phyloP scores from a whole-genome alignment of 225 moss, liverwort and hornwort genomes.

The Lunularia cruciata region DNA sequence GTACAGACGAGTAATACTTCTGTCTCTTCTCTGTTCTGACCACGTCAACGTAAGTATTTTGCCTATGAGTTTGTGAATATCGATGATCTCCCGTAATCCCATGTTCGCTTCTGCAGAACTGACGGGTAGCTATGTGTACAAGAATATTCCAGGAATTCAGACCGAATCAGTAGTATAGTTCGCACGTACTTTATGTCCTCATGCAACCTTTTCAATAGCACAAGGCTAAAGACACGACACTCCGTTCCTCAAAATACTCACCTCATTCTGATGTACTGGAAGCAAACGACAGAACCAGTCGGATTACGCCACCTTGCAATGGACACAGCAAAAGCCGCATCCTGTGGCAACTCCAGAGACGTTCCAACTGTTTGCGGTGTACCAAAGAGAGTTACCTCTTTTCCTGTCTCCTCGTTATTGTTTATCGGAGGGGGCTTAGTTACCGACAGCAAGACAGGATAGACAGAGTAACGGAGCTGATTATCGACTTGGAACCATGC shows the following conservation, averaged over 20 bases:
- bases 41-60: no score
- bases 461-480: slow-evolving; percentile 86
- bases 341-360: slow-evolving; percentile 34
- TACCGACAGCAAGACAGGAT: slow-evolving; percentile 89
- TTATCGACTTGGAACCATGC: slow-evolving; percentile 82
- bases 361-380: slow-evolving; percentile 31
- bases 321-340: slow-evolving; percentile 38
- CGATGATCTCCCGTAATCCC: no score
- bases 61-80: no score
- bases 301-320: slow-evolving; percentile 77
- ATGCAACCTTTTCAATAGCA: no score
- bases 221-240: no score
- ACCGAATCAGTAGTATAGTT: no score
- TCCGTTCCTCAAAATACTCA: slow-evolving; percentile 25
- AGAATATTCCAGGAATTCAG: no score
- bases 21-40: no score
- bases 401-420: slow-evolving; percentile 12
- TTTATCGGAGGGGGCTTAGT: slow-evolving; percentile 42
- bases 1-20: no score
- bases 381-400: slow-evolving; percentile 39
- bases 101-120: no score
- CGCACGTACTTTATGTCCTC: no score
- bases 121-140: no score
- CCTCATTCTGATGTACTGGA: slow-evolving; percentile 78
- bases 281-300: slow-evolving; percentile 86